These are phyloP conservation scores for Diaporthe sp. DNA, from an alignment of 2,329 filamentous ascomycete genomes.

Conservation along the genomic window DNA sequence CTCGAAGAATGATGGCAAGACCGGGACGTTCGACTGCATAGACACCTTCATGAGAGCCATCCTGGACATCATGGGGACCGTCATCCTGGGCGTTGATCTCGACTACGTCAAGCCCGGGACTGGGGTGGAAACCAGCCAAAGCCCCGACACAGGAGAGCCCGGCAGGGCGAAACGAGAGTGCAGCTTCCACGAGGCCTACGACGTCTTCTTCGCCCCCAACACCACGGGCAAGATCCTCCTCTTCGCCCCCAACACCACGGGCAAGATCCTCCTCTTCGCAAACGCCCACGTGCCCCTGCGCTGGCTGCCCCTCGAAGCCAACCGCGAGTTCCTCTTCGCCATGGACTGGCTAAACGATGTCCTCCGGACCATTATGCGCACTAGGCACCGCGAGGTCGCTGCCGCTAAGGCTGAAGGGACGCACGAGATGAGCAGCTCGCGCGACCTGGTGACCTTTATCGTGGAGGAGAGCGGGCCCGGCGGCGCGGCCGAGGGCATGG, in stretches of 20 bases:
- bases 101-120: conserved; percentile 32
- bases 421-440: conserved; percentile 37
- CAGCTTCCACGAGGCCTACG: conserved; percentile 50
- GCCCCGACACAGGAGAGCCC: not conserved
- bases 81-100: conserved; percentile 52
- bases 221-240: conserved; percentile 48
- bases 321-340: conserved; percentile 53
- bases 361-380: conserved; percentile 49
- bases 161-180: not conserved
- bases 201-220: conserved; percentile 49
- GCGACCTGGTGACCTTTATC: conserved; percentile 48
- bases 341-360: conserved; percentile 51
- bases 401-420: conserved; percentile 43
- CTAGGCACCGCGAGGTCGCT: conserved; percentile 48
- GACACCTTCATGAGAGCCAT: conserved; percentile 48
- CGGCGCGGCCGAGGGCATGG: conserved; percentile 39
- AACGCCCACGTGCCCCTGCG: conserved; percentile 44
- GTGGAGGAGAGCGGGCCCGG: conserved; percentile 44
- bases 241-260: conserved; percentile 46
- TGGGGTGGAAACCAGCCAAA: not conserved
- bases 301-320: conserved; percentile 56
- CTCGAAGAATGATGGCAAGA: not conserved
- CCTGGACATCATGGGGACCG: conserved; percentile 52
- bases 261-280: conserved; percentile 49
- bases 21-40: conserved; percentile 21